Conservation (phyloP, 305 asterid species). For the Fraxinus velutina region DNA sequence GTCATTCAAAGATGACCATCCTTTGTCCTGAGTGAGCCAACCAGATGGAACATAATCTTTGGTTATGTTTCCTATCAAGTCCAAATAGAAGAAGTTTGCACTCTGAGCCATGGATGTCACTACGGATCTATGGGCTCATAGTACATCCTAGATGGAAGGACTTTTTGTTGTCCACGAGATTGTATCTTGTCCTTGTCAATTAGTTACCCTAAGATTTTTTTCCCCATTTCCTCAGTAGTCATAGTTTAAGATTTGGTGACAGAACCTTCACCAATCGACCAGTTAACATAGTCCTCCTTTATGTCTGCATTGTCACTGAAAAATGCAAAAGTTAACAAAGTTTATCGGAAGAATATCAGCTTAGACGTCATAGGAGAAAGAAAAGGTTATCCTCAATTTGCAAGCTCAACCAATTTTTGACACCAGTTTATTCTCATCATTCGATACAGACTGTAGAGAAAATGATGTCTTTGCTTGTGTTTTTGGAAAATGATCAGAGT, state of each 20-base stretch:
- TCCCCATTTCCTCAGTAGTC: background rate
- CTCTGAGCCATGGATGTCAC: background rate
- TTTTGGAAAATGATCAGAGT: background rate
- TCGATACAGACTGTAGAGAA: background rate
- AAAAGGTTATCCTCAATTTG: background rate
- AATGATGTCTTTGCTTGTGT: background rate
- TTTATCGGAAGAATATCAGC: background rate
- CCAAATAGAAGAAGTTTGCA: background rate
- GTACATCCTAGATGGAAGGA: background rate
- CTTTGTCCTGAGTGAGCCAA: background rate
- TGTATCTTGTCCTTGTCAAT: no score
- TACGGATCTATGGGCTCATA: background rate
- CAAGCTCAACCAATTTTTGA: background rate
- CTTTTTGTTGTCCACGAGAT: no score
- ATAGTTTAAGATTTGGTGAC: background rate
- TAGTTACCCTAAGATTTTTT: no score
- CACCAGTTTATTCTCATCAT: background rate
- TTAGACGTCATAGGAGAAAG: background rate
- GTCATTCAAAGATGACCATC: background rate
- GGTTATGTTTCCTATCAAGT: background rate
- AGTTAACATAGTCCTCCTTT: background rate
- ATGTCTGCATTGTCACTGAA: background rate
- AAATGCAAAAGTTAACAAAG: background rate
- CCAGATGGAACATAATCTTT: background rate
- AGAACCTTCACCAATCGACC: background rate